Evolutionary conservation across 495 filamentous ascomycete genomes (phyloP), one percentile per base, ranked within the genome.

Genomic region (Cryomyces minteri): DNA sequence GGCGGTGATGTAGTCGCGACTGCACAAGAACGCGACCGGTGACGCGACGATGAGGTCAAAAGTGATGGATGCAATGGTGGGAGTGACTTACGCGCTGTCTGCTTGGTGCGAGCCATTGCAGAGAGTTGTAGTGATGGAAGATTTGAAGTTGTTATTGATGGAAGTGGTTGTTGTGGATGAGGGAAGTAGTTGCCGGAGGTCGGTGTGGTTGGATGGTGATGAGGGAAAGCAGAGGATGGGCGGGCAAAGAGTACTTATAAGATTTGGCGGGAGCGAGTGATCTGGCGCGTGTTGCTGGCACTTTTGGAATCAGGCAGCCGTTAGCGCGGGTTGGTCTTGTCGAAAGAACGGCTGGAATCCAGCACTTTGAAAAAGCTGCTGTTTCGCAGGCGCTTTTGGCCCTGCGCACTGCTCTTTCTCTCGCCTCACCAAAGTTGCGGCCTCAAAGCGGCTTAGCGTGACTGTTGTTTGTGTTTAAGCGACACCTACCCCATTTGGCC

Each of bases 101-200:
- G 90, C 84, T 98, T 99, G 58, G 90, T 99, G 67, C 90, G 84
- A 62, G 90, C 90, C 90, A 99, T 98, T 73, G 64, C 73, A 57
- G 55, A 50, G 57, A 64, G 62, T 61, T 48, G 46, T 54, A 55
- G 48, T 41, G 45, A 47, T 47, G 36, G 36, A 40, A 29, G 32
- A 46, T 44, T 36, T 40, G 41, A 48, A 25, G 44, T 36, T 49
- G 45, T 47, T 37, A 44, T 49, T 34, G 34, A 45, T 41, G 44
- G 12, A 47, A 50, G 45, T 31, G 56, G 43, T 45, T 61, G 55
- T 58, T 57, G 68, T 61, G 62, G 66, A 58, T 47, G 60, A 55
- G 62, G 59, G 61, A 60, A 54, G 14, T 8, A 3, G 12, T 38
- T 38, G 3, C 3, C 9, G 34, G 12, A 10, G 3, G 9, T 9